Base-by-base conservation (phyloP, 129 eudicot species). In the Silybum marianum region DNA sequence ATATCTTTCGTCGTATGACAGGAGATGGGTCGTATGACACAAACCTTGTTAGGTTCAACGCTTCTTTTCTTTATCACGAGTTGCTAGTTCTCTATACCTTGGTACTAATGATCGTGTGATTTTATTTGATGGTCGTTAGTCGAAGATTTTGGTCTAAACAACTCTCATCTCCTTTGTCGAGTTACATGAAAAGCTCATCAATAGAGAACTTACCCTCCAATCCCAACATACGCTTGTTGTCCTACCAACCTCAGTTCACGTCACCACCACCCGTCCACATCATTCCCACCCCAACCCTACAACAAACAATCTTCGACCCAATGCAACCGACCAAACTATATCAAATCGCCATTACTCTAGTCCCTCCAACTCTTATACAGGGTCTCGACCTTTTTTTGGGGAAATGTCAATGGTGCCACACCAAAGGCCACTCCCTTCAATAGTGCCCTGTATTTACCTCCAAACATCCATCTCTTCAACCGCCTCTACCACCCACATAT, bases 321-420 rank as follows among this genome's bases (percentile, higher is more conserved):
- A 69, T 0, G 36, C 73, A 38, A 23, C 73, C 28, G 16, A 12
- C 73, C 22, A 2, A 62, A 14, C 14, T n/a, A 10, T 4, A 3
- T 5, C 23, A 60, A 18, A 60, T 5, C 18, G 8, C 16, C 9
- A 3, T 22, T 14, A 21, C 68, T 14, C 68, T 60, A 1, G 68
- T 60, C 11, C 68, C 0, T 14, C 21, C 23, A 1, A 25, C 21
- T 5, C 69, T 39, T 39, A 62, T 5, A 19, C 32, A 2, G 14
- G 14, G 4, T 4, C 48, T 26, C 72, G 54, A n/a, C 51, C 54
- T n/a, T 24, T 77, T 7, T 23, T 26, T 28, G 30, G 73, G 81
- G 9, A 77, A 77, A 12, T 77, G 67, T 21, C 67, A 60, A 60
- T 60, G 23, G 67, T 60, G 67, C 9, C 67, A 60, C 9, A 60